Conservation (phyloP, 2,329 filamentous ascomycete genomes). For the Helotiales sp. region DNA sequence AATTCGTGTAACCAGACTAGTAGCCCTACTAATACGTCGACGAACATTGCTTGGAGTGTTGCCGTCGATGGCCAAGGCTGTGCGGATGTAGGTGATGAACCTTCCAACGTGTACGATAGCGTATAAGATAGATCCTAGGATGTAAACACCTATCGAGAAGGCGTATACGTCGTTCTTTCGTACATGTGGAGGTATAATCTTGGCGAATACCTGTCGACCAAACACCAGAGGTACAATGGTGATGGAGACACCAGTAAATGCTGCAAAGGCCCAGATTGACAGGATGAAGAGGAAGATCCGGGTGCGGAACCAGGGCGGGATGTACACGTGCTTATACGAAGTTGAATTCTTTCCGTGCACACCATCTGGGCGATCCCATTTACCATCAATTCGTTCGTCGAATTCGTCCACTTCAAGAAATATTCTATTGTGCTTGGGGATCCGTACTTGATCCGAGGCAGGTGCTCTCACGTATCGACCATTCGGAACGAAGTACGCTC, state of each 20-base stretch:
- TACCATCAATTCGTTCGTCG: slow-evolving; percentile 64
- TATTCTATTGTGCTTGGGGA: slow-evolving; percentile 78
- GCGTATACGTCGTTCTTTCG: slow-evolving; percentile 94
- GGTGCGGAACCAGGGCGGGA: slow-evolving; percentile 80
- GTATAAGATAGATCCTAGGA: slow-evolving; percentile 70
- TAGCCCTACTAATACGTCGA: slow-evolving; percentile 18
- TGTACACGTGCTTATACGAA: slow-evolving; percentile 62
- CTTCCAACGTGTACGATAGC: slow-evolving; percentile 51
- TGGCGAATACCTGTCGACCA: slow-evolving; percentile 75
- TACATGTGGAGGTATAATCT: slow-evolving; percentile 68
- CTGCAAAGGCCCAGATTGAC: slow-evolving; percentile 91
- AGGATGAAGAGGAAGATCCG: slow-evolving; percentile 85
- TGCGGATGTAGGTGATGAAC: slow-evolving; percentile 35
- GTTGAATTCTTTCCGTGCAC: slow-evolving; percentile 54
- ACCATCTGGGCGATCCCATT: slow-evolving; percentile 51
- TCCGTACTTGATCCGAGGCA: slow-evolving; percentile 91
- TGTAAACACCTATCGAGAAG: slow-evolving; percentile 86
- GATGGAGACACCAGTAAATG: slow-evolving; percentile 78
- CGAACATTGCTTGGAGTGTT: slow-evolving; percentile 32
- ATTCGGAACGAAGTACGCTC: slow-evolving; percentile 60
- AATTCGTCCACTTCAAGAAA: slow-evolving; percentile 75
- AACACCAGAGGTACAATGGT: slow-evolving; percentile 86
- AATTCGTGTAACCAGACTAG: slow-evolving; percentile 43
- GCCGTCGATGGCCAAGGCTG: slow-evolving; percentile 27
- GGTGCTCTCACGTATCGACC: slow-evolving; percentile 90